phyloP scores from a whole-genome alignment of 139 green algal genomes.

The Chlorella sp. region DNA sequence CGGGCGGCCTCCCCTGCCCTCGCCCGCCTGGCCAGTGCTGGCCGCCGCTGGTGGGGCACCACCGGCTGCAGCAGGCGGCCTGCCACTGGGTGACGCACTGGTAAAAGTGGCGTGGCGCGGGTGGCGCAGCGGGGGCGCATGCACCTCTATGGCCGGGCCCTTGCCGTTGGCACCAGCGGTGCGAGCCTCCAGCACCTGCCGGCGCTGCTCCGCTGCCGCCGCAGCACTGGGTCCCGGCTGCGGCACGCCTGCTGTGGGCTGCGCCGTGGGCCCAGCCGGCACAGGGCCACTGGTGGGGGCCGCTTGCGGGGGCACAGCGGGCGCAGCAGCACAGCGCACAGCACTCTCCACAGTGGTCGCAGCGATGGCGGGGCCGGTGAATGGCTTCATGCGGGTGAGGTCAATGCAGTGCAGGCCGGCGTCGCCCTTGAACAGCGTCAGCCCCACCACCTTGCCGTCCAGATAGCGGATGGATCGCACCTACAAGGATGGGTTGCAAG shows the following conservation, averaged over 20 bases:
- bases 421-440: background rate
- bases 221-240: too few species aligned
- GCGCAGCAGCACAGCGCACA: background rate
- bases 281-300: background rate
- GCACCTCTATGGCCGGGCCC: background rate
- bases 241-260: too few species aligned
- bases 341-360: background rate
- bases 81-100: background rate
- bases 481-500: background rate
- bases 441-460: constrained; percentile 24
- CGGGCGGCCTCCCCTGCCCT: background rate
- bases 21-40: background rate
- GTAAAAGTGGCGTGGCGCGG: background rate
- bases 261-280: too few species aligned
- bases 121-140: background rate
- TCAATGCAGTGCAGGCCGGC: background rate
- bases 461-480: constrained; percentile 8
- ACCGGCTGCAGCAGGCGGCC: too few species aligned
- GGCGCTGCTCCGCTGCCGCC: background rate
- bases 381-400: constrained; percentile 18
- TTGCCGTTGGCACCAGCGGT: background rate
- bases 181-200: background rate
- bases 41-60: background rate
- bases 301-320: background rate
- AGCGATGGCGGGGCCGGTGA: background rate